These are phyloP conservation scores for Kazachstania sp. DNA, from an alignment of 1,139 yeast genomes.

Conservation along the genomic window DNA sequence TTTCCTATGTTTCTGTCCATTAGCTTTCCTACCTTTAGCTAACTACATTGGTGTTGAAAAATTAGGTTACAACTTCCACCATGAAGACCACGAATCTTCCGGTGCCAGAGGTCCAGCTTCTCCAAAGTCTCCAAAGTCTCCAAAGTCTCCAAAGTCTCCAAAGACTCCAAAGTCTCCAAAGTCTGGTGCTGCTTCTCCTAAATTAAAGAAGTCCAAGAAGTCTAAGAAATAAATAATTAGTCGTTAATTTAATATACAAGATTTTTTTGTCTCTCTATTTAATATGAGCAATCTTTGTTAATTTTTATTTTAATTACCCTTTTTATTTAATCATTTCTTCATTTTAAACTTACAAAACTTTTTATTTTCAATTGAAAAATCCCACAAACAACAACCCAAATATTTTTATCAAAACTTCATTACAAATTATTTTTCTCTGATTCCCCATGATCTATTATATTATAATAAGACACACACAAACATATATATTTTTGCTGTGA, in stretches of 20 bases:
- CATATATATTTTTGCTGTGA: constrained; percentile 1
- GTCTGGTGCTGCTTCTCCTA: constrained; percentile 6
- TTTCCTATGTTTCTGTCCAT: constrained; percentile 20
- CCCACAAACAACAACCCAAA: neutral
- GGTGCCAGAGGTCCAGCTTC: neutral
- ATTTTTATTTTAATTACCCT: neutral
- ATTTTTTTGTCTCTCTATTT: neutral
- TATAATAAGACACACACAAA: constrained; percentile 1
- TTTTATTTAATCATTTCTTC: neutral
- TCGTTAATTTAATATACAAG: neutral
- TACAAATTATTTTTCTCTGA: constrained; percentile 1
- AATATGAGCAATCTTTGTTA: neutral
- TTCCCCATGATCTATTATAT: constrained; percentile 2
- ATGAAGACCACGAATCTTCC: constrained; percentile 7
- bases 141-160: constrained; percentile 4
- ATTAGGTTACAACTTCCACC: constrained; percentile 11
- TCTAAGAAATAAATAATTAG: constrained; percentile 6
- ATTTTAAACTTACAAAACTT: neutral
- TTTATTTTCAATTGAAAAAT: neutral
- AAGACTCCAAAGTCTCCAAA: constrained; percentile 1
- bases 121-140: neutral
- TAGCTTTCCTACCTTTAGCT: constrained; percentile 19
- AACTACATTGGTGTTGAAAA: constrained; percentile 20
- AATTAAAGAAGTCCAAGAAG: constrained; percentile 5
- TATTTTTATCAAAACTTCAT: constrained; percentile 1